Evolutionary conservation across 768 basidiomycete species (phyloP).

Genomic region (Omphalotus guepiniiformis): DNA sequence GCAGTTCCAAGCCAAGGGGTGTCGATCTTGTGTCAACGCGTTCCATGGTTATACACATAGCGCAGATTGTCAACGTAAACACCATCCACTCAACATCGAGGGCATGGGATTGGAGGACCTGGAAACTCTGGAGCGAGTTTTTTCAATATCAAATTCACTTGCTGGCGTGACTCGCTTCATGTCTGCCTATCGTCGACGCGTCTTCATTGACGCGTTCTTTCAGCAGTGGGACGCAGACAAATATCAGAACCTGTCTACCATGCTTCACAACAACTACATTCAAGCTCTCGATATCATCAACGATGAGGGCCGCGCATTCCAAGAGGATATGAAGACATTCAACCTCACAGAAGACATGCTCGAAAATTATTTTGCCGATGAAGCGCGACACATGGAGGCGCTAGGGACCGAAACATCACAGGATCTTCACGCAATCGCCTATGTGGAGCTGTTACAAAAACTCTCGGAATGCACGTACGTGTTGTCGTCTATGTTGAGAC

Average conservation of each 20-base stretch:
- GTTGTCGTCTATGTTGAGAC: not conserved
- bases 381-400: slow-evolving; percentile 20
- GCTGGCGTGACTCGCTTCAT: slow-evolving; percentile 22
- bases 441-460: slow-evolving; percentile 27
- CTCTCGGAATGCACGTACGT: slow-evolving; percentile 11
- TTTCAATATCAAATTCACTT: slow-evolving; percentile 27
- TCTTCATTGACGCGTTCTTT: slow-evolving; percentile 30
- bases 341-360: slow-evolving; percentile 17
- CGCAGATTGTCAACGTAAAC: slow-evolving; percentile 25
- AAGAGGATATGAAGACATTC: slow-evolving; percentile 10
- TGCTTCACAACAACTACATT: slow-evolving; percentile 23
- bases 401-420: slow-evolving; percentile 21
- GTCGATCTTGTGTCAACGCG: slow-evolving; percentile 18
- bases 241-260: slow-evolving; percentile 23
- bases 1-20: slow-evolving; percentile 1
- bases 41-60: slow-evolving; percentile 35
- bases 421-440: slow-evolving; percentile 25
- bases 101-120: slow-evolving; percentile 33
- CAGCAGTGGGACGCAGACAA: slow-evolving; percentile 31
- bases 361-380: slow-evolving; percentile 18
- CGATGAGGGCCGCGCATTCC: slow-evolving; percentile 10
- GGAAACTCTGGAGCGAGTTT: slow-evolving; percentile 27
- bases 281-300: slow-evolving; percentile 26
- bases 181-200: slow-evolving; percentile 20
- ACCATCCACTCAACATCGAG: slow-evolving; percentile 25